A percentile compares a stretch with the other conserved stretches of the same genome.
These are phyloP conservation scores for Orbilia ellipsospora DNA, from an alignment of 2,329 filamentous ascomycete genomes.

Conservation along the genomic window DNA sequence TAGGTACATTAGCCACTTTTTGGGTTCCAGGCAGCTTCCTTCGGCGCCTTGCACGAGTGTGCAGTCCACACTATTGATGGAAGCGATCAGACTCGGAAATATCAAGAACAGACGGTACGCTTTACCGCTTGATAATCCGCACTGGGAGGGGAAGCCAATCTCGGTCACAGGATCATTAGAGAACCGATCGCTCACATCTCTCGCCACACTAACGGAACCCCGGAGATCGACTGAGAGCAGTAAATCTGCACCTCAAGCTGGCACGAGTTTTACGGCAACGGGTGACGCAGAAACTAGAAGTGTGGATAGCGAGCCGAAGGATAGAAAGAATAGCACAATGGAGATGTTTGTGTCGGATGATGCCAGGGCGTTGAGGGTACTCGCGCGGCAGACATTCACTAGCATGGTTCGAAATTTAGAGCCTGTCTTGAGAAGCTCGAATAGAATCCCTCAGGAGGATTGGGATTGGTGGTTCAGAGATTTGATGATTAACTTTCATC, in stretches of 20 bases:
- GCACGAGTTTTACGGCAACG: neutral
- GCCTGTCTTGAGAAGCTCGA: slow-evolving; percentile 81
- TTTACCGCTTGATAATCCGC: slow-evolving; percentile 58
- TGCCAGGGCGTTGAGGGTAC: slow-evolving; percentile 58
- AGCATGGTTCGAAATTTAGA: slow-evolving; percentile 74
- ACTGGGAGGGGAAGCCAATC: slow-evolving; percentile 57
- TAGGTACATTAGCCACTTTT: slow-evolving; percentile 78
- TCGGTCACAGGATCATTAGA: slow-evolving; percentile 39
- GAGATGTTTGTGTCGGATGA: slow-evolving; percentile 52
- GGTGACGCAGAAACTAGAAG: slow-evolving; percentile 40
- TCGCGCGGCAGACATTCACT: slow-evolving; percentile 58
- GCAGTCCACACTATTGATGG: slow-evolving; percentile 80
- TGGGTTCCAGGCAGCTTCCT: slow-evolving; percentile 76
- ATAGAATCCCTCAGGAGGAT: slow-evolving; percentile 87
- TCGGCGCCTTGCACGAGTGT: slow-evolving; percentile 82
- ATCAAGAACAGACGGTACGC: slow-evolving; percentile 80
- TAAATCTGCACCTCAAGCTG: slow-evolving; percentile 39
- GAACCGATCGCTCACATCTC: slow-evolving; percentile 45
- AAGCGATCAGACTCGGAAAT: slow-evolving; percentile 74
- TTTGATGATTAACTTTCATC: slow-evolving; percentile 85
- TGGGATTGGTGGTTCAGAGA: slow-evolving; percentile 90
- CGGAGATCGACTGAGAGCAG: slow-evolving; percentile 39
- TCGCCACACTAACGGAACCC: slow-evolving; percentile 30
- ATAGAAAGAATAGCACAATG: slow-evolving; percentile 29
- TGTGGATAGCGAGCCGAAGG: slow-evolving; percentile 52